Evolutionary conservation across 148 eudicot genomes (phyloP), one percentile per base, ranked within the genome.

Genomic region (Vaccinium vitisidaea): DNA sequence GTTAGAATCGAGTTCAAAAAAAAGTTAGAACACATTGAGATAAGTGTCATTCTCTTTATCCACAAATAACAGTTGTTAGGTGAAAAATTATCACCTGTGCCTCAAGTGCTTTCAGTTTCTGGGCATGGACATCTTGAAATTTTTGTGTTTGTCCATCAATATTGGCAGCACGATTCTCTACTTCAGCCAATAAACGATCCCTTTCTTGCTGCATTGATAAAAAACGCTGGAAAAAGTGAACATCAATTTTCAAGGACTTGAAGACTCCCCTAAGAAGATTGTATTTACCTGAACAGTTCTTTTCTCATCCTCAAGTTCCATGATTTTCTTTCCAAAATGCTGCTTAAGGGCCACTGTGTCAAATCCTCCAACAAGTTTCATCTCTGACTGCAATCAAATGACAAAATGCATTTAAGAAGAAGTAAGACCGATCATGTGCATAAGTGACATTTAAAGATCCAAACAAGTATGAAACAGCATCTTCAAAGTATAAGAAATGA

Each of bases 271-370:
- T 49, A 75, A 75, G 80, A 82, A 75, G 32, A 50, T 61, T 75
- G 50, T 32, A 75, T 19, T 43, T 23, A 97, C 99, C 98, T 97
- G 98, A 76, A 95, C 99, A 83, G 92, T 87, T 85, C 93, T 91
- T 90, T 97, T 97, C 88, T 97, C 99, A 89, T 97, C 98, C 89
- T 97, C 99, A 83, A 97, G 99, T 84, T 97, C 99, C 88, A 88
- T 81, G 75, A 97, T 85, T 86, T 97, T 97, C 91, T 93, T 97
- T 81, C 99, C 99, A 80, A 97, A 97, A 86, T 95, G 99, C 86
- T 97, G 99, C 90, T 97, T 97, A 82, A 97, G 98, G 49, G 98
- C 93, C 89, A 90, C 93, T 11, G 99, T 87, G 86, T 95, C 98
- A 85, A 63, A 88, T 77, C 92, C 99, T 73, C 94, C 98, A 88